A percentile compares a stretch with the other conserved stretches of the same genome.
Evolutionary conservation across 371 early-diverging fungal genomes (phyloP).

Genomic region (Mucor mucedo): DNA sequence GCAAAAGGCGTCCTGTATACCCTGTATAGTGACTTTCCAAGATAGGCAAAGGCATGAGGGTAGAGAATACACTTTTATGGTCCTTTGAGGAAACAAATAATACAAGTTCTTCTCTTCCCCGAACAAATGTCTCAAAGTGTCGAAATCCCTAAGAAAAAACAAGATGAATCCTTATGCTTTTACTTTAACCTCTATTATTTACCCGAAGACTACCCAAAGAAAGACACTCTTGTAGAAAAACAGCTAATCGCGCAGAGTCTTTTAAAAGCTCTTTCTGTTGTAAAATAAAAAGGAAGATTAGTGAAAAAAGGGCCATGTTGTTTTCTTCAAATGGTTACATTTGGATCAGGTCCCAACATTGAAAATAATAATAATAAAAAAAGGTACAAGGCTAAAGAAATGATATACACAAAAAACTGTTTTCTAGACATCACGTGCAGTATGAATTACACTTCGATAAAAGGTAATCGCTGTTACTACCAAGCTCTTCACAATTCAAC

Average conservation of each 20-base stretch:
- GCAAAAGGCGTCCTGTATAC: background rate
- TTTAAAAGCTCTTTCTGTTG: constrained; percentile 18
- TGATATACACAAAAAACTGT: background rate
- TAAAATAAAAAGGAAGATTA: background rate
- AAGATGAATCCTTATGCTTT: background rate
- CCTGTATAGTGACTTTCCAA: constrained; percentile 29
- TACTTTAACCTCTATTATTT: background rate
- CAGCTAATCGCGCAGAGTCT: constrained; percentile 35
- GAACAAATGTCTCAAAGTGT: constrained; percentile 73
- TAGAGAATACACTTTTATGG: constrained; percentile 22
- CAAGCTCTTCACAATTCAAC: no score
- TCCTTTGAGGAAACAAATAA: constrained; percentile 56
- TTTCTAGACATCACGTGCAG: background rate
- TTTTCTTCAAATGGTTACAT: constrained; percentile 10
- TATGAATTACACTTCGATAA: background rate
- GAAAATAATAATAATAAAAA: background rate
- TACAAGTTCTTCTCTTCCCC: constrained; percentile 78
- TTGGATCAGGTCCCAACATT: constrained; percentile 26
- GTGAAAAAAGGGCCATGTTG: background rate
- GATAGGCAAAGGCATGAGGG: constrained; percentile 21
- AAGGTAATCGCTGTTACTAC: background rate
- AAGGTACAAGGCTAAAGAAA: background rate
- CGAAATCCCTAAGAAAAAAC: constrained; percentile 65
- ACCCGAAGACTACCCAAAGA: constrained; percentile 28
- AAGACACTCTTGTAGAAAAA: constrained; percentile 68